Evolutionary conservation across 2,329 filamentous ascomycete species (phyloP).

Genomic region (Biscogniauxia sp.): DNA sequence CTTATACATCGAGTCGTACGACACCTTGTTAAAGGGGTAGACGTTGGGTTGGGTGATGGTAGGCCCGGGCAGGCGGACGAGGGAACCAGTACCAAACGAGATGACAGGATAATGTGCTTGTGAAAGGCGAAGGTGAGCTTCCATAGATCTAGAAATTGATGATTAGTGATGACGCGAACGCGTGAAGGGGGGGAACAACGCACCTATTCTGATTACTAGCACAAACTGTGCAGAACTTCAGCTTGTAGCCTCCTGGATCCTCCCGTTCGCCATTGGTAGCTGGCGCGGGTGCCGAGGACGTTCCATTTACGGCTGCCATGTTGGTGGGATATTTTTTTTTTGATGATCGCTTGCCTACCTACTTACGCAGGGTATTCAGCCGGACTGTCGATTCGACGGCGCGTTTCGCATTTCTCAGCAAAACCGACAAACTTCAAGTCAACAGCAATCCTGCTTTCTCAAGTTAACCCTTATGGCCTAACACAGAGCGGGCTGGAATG

Average conservation of each 20-base stretch:
- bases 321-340: constrained; percentile 1
- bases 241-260: constrained; percentile 67
- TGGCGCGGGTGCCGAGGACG: constrained; percentile 27
- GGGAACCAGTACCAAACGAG: constrained; percentile 93
- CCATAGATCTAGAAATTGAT: constrained; percentile 70
- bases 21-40: constrained; percentile 96
- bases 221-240: constrained; percentile 98
- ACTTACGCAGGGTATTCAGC: constrained; percentile 18
- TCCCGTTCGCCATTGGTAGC: constrained; percentile 46
- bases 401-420: not conserved
- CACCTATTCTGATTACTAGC: constrained; percentile 97
- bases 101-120: constrained; percentile 90
- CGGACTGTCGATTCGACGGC: not conserved
- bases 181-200: constrained; percentile 21
- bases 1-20: constrained; percentile 91
- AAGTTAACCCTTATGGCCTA: not conserved
- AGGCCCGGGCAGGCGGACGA: constrained; percentile 89
- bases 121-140: constrained; percentile 92
- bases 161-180: constrained; percentile 13
- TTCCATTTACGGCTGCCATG: constrained; percentile 44
- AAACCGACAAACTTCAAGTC: not conserved
- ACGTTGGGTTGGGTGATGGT: constrained; percentile 93
- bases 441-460: not conserved
- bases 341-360: constrained; percentile 3
- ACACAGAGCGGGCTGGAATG: not conserved